A percentile compares a stretch with the other conserved stretches of the same genome.
Conservation (phyloP, 495 filamentous ascomycete genomes). For the Chlorociboria aeruginascens region DNA sequence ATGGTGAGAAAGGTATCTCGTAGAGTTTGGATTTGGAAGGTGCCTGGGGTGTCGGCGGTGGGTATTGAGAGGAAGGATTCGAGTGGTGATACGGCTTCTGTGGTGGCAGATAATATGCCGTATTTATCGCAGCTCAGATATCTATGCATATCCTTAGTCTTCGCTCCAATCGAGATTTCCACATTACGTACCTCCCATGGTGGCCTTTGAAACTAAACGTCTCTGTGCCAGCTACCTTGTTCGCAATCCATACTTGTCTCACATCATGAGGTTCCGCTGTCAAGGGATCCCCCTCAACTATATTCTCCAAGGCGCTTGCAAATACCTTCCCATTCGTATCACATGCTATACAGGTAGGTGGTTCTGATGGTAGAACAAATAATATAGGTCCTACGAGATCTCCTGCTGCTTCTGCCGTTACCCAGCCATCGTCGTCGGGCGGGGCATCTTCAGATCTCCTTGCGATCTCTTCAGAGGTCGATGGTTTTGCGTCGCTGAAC, state of each 20-base stretch:
- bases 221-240: constrained; percentile 70
- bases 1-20: constrained; percentile 49
- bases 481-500: constrained; percentile 23
- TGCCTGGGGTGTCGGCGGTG: constrained; percentile 47
- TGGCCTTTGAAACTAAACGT: constrained; percentile 73
- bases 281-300: constrained; percentile 60
- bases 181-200: constrained; percentile 57
- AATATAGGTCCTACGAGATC: constrained; percentile 82
- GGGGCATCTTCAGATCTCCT: constrained; percentile 21
- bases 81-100: constrained; percentile 68
- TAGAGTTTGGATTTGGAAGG: constrained; percentile 57
- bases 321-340: constrained; percentile 82
- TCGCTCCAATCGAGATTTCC: background rate
- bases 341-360: constrained; percentile 62
- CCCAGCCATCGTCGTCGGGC: constrained; percentile 70
- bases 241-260: constrained; percentile 89
- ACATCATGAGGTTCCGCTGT: constrained; percentile 92
- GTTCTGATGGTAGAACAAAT: constrained; percentile 58
- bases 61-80: constrained; percentile 70
- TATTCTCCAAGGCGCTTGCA: constrained; percentile 65
- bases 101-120: constrained; percentile 62
- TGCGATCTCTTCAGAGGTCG: constrained; percentile 31
- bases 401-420: constrained; percentile 59
- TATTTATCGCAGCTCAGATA: constrained; percentile 75
- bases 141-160: constrained; percentile 28